Conservation (phyloP, 2,329 filamentous ascomycete species). For the Aureobasidium sp. region DNA sequence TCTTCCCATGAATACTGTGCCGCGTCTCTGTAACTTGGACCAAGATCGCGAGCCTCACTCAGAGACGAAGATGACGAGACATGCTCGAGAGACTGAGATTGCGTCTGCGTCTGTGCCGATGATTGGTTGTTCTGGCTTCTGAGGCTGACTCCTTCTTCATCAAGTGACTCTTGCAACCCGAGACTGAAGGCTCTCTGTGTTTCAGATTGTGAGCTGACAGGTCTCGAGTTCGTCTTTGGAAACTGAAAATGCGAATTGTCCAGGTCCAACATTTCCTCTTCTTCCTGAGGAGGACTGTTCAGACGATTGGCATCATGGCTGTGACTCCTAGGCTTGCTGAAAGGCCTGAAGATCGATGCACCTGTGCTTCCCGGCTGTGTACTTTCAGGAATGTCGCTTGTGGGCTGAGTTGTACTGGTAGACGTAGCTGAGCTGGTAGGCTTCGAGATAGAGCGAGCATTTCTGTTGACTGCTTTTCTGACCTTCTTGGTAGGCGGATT, state of each 20-base stretch:
- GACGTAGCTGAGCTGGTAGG: background rate
- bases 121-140: background rate
- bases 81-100: background rate
- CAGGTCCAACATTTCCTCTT: constrained; percentile 11
- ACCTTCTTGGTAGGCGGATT: background rate
- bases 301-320: background rate
- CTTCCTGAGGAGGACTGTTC: background rate
- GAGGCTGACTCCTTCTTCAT: background rate
- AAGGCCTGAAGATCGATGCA: background rate
- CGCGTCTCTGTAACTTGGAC: background rate
- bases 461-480: constrained; percentile 6
- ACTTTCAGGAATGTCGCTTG: background rate
- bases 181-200: background rate
- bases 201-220: background rate
- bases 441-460: background rate
- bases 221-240: background rate
- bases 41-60: background rate
- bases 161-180: constrained; percentile 1
- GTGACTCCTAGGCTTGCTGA: background rate
- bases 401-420: background rate
- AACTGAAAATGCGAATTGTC: background rate
- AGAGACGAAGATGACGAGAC: background rate
- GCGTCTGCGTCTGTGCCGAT: background rate
- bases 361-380: background rate
- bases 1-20: background rate